Base-by-base conservation (phyloP, 129 eudicot genomes). In the Dittrichia graveolens region DNA sequence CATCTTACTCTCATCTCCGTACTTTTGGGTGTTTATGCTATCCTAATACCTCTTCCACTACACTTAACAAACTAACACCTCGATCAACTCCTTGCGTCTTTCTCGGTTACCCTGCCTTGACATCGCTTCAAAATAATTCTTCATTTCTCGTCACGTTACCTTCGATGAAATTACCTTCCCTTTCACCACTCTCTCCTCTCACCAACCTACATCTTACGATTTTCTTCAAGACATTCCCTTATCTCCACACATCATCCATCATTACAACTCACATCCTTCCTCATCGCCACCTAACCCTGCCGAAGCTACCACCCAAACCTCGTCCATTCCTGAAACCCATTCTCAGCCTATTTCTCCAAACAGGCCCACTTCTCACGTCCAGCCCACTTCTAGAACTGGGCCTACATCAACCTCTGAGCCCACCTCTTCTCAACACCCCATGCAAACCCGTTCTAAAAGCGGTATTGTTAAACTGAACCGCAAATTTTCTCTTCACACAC, bases 21-120 rank as follows among this genome's bases (percentile, higher is more conserved):
- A n/a, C n/a, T n/a, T n/a, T n/a, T n/a, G n/a, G n/a, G n/a, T n/a
- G n/a, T n/a, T n/a, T n/a, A n/a, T n/a, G n/a, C n/a, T n/a, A n/a
- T n/a, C n/a, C n/a, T n/a, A n/a, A n/a, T n/a, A n/a, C n/a, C 8
- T n/a, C 69, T 14, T 19, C 78, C 45, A 40, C 42, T 3, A 19
- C 58, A 10, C 13, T 15, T 12, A 57, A 73, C 24, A 73, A 73
- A 46, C 42, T 73, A 1, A 7, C 38, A 3, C 59, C 69, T 7
- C 60, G 69, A 4, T 73, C 59, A 19, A 60, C 58, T 2, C 78
- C 59, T 6, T 73, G 78, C n/a, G 45, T 59, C 5, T 73, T 73
- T 10, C 42, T 73, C 3, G 78, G 78, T 2, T 60, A 58, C 11
- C 69, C 57, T 73, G 70, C 15, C 14, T 5, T 8, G 41, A 61